Conservation (phyloP, 75 land plant species). For the Pinus albicaulis region DNA sequence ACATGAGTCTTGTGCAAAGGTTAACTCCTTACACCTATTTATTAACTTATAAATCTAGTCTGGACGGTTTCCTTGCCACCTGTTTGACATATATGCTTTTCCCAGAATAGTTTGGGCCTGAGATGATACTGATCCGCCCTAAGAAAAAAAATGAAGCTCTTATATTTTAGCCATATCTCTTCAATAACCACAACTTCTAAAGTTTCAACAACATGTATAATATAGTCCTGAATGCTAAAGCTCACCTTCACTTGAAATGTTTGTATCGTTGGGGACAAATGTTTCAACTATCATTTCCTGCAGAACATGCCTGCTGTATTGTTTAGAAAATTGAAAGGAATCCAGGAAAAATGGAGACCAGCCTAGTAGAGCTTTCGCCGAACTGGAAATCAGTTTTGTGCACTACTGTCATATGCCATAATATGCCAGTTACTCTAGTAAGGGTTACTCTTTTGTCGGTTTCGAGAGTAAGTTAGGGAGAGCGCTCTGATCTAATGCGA, state of each 20-base stretch:
- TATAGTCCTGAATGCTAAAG: neutral
- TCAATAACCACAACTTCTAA: neutral
- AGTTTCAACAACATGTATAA: neutral
- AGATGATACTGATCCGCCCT: constrained; percentile 82
- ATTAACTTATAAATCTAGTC: no score
- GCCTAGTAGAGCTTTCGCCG: neutral
- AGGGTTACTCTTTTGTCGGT: no score
- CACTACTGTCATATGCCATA: neutral
- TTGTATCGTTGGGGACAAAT: constrained; percentile 94
- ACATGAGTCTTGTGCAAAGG: neutral
- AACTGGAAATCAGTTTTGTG: neutral
- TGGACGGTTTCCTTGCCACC: constrained; percentile 30
- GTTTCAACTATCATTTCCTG: constrained; percentile 94
- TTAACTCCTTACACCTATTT: neutral
- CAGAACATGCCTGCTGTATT: constrained; percentile 70
- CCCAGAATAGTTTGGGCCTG: constrained; percentile 98
- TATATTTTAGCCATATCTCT: neutral
- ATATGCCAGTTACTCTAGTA: no score
- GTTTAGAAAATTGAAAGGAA: neutral
- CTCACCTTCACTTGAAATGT: constrained; percentile 54
- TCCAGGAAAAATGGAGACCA: neutral
- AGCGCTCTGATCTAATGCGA: no score
- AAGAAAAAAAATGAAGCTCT: constrained; percentile 12
- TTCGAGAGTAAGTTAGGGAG: no score
- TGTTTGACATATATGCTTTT: constrained; percentile 97